A percentile compares a stretch with the other conserved stretches of the same genome.
phyloP scores from a whole-genome alignment of 805 yeast genomes.

The Nakazawaea anatomiae region DNA sequence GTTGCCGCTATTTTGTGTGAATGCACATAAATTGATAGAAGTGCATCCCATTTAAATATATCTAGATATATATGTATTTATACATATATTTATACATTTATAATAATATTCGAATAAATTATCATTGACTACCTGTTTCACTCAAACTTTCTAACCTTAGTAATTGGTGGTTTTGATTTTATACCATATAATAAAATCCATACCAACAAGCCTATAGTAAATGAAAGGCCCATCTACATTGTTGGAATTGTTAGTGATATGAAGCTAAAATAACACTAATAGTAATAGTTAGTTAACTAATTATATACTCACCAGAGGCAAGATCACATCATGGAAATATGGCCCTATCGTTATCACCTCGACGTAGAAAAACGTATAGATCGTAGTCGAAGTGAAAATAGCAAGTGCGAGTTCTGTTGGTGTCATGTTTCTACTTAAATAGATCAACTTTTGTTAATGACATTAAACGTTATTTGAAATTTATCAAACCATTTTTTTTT shows the following conservation, averaged over 20 bases:
- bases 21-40: neutral
- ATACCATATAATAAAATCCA: too few species aligned
- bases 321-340: neutral
- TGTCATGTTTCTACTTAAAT: neutral
- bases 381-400: neutral
- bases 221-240: too few species aligned
- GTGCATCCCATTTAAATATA: neutral
- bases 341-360: slow-evolving; percentile 2
- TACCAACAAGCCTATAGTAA: too few species aligned
- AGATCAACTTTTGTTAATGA: too few species aligned
- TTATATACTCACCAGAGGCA: neutral
- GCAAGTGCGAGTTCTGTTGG: slow-evolving; percentile 4
- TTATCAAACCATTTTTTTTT: too few species aligned
- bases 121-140: neutral
- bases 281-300: too few species aligned
- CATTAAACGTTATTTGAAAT: too few species aligned
- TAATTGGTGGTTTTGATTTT: too few species aligned
- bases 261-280: too few species aligned
- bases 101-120: neutral
- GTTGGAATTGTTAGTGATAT: too few species aligned
- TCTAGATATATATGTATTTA: neutral
- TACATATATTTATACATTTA: neutral
- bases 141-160: neutral
- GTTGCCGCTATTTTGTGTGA: neutral
- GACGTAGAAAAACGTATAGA: slow-evolving; percentile 3